Evolutionary conservation across 192 early-diverging fungal genomes (phyloP), one percentile per base, ranked within the genome.

Genomic region (Coemansia sp.): DNA sequence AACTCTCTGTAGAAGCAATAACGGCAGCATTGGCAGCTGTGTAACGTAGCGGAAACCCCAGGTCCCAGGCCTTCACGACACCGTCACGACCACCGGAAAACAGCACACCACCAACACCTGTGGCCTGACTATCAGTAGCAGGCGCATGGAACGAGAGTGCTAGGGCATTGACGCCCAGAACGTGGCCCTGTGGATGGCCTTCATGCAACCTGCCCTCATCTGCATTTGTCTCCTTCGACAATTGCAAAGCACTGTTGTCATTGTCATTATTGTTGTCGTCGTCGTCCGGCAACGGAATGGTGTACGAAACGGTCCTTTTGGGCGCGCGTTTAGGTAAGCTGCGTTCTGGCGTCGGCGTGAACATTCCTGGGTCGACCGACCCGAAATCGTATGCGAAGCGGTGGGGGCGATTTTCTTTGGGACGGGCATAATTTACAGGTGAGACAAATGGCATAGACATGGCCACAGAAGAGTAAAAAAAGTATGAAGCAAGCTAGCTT

Each of bases 1-100:
- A 45, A 7, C 2, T 4, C 12, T 30, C 55, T 8, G 8, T 32
- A 16, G 30, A 14, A 16, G 31, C 30, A 25, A 25, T 25, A 25
- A 25, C 22, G 22, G 22, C 22, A 25, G 1, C 22, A 25, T 25
- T 25, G 22, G 22, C 22, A 17, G 31, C 30, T 14, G 12, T 56
- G 55, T 14, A 52, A 4, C 56, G 48, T 38, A 75, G 49, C 4
- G 77, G 77, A 25, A 73, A 59, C 29, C 56, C 69, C 64, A 95
- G 81, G 54, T 93, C 87, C 96, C 96, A 99, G 0, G 87, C 84
- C 30, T 91, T 90, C 49, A 97, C 87, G 29, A 90, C 83, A 64
- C 93, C 89, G 75, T 99, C 96, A 54, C 95, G 83, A 14, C 95
- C 94, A 29, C 89, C 96, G 16, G 92, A 88, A 72, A 94, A 96